A percentile compares a stretch with the other conserved stretches of the same genome.
Evolutionary conservation across 2,329 filamentous ascomycete species (phyloP).

Genomic region (Blastomyces percursus): DNA sequence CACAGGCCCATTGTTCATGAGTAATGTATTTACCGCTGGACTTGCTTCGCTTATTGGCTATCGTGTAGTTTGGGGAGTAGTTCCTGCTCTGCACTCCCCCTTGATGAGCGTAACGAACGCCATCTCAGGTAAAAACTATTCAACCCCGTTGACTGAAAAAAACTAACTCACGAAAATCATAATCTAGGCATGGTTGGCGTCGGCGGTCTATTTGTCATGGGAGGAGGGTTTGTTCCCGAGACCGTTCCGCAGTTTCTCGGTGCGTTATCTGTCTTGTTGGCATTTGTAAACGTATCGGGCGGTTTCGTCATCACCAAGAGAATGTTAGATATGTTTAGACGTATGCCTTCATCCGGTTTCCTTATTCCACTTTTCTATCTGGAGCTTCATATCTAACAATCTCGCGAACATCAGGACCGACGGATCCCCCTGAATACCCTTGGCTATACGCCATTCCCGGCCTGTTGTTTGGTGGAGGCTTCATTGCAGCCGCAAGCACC

Average conservation of each 20-base stretch:
- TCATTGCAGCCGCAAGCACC: slow-evolving; percentile 65
- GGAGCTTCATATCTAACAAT: not conserved
- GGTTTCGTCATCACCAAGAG: slow-evolving; percentile 87
- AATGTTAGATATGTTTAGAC: slow-evolving; percentile 87
- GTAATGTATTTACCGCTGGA: slow-evolving; percentile 73
- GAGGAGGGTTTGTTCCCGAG: slow-evolving; percentile 64
- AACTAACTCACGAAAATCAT: not conserved
- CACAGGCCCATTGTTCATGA: slow-evolving; percentile 76
- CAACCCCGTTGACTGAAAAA: not conserved
- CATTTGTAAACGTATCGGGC: slow-evolving; percentile 79
- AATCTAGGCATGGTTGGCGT: slow-evolving; percentile 67
- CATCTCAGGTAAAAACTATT: slow-evolving; percentile 54
- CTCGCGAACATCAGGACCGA: slow-evolving; percentile 44
- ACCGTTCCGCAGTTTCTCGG: slow-evolving; percentile 71
- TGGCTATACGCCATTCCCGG: slow-evolving; percentile 77
- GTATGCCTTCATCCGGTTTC: slow-evolving; percentile 32
- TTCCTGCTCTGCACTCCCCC: slow-evolving; percentile 72
- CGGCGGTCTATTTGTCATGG: slow-evolving; percentile 79
- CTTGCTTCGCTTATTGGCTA: slow-evolving; percentile 80
- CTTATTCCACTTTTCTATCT: not conserved
- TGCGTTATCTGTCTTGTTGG: slow-evolving; percentile 67
- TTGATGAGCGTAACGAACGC: slow-evolving; percentile 91
- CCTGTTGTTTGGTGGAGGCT: slow-evolving; percentile 67
- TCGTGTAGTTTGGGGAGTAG: slow-evolving; percentile 77
- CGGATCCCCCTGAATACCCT: slow-evolving; percentile 77